These are phyloP conservation scores for Nitzschia sp. DNA, from an alignment of 108 stramenopile genomes.

Conservation along the genomic window DNA sequence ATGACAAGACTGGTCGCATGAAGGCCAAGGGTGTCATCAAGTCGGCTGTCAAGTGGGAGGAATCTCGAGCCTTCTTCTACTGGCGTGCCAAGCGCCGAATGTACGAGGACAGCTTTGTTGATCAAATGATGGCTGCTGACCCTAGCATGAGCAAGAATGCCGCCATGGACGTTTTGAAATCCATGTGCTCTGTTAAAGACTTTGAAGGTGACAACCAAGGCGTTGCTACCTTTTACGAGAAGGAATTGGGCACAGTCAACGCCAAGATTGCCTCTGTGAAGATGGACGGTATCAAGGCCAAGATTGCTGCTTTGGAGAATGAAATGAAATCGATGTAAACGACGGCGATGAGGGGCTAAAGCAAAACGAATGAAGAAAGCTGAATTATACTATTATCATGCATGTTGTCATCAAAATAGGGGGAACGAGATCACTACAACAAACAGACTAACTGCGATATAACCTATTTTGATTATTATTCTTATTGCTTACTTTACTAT, in stretches of 20 bases:
- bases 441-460: not conserved
- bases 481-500: too few species aligned
- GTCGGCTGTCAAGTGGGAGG: constrained; percentile 89
- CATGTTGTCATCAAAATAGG: not conserved
- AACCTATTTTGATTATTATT: too few species aligned
- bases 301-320: constrained; percentile 79
- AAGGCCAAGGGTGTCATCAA: constrained; percentile 98
- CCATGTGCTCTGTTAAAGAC: constrained; percentile 21
- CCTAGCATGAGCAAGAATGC: constrained; percentile 41
- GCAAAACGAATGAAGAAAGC: not conserved
- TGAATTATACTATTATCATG: not conserved
- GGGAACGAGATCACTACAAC: not conserved
- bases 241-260: constrained; percentile 48
- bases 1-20: constrained; percentile 98
- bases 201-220: constrained; percentile 76
- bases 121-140: constrained; percentile 60
- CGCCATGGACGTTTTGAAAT: constrained; percentile 62
- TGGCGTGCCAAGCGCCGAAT: constrained; percentile 93
- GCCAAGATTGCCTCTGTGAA: constrained; percentile 68
- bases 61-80: constrained; percentile 95
- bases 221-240: constrained; percentile 67
- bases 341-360: too few species aligned
- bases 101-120: constrained; percentile 82
- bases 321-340: constrained; percentile 40
- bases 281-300: constrained; percentile 61